Evolutionary conservation across 108 stramenopile genomes (phyloP), one percentile per base, ranked within the genome.

Genomic region (Parietichytrium sp.): DNA sequence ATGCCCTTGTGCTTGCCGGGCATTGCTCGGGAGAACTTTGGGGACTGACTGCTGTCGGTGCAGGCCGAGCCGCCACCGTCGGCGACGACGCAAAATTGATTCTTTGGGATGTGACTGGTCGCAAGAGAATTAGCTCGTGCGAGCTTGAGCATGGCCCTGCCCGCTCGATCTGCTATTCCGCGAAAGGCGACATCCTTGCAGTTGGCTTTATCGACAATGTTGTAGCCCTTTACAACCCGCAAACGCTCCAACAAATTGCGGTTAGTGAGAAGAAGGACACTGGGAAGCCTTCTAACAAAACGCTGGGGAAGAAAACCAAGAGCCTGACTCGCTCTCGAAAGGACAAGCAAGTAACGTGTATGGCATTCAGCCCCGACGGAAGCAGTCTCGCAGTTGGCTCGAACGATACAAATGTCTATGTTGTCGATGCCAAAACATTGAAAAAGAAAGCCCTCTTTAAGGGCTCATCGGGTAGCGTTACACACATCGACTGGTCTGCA

Each of bases 321-420:
- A n/a, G n/a, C n/a, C n/a, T n/a, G n/a, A n/a, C n/a, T n/a, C n/a
- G n/a, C n/a, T n/a, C n/a, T n/a, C n/a, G n/a, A n/a, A n/a, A n/a
- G n/a, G n/a, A n/a, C n/a, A n/a, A n/a, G n/a, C n/a, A 33, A 26
- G 36, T 91, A 25, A 88, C 90, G 3, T 45, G 27, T n/a, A 79
- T 83, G 31, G 82, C 50, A 80, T 92, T 89, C 81, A 89, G 92
- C 0, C 90, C 88, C 7, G 91, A 93, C 49, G 92, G 92, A 3
- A 84, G 78, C 45, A 83, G 88, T 16, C 89, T 93, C 2, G 93
- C 92, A 1, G 85, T 92, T 29, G 93, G 89, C 8, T 88, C 89
- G 0, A 52, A 72, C 25, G 93, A 93, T 80, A 48, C 82, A 29
- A 82, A 83, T 54, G 85, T 93, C 15, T 93, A 92, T 54, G 55